Evolutionary conservation across 2,329 filamentous ascomycete genomes (phyloP).

Genomic region (Mycosphaerelloides madeirae): DNA sequence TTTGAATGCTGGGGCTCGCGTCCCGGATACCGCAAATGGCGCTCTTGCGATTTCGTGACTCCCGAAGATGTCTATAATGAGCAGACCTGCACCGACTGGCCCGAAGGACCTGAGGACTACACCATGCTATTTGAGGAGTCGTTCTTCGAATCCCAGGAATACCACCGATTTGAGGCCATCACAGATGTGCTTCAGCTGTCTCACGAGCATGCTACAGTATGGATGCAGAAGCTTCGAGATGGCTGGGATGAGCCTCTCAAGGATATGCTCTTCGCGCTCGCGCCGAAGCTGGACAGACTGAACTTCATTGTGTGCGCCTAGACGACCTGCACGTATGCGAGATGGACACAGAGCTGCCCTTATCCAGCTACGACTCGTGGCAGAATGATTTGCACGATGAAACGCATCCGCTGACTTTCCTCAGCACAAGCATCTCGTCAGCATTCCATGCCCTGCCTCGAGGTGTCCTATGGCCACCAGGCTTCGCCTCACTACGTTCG

Average conservation of each 20-base stretch:
- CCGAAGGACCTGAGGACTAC: no score
- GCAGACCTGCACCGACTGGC: not conserved
- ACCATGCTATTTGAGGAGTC: not conserved
- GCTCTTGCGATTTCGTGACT: not conserved
- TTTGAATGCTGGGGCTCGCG: no score
- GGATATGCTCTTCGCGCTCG: conserved; percentile 12
- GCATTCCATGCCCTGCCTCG: no score
- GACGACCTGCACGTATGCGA: no score
- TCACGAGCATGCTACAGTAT: not conserved
- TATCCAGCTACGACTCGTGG: no score
- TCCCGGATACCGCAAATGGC: conserved; percentile 3
- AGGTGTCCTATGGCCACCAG: no score
- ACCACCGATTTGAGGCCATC: conserved; percentile 6
- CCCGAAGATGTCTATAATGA: conserved; percentile 4
- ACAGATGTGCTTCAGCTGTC: conserved; percentile 6
- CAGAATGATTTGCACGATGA: no score
- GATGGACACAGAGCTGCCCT: no score
- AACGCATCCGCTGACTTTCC: no score
- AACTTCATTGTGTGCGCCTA: no score
- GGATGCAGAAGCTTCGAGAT: conserved; percentile 7
- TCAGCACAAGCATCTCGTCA: no score
- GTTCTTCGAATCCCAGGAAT: conserved; percentile 8
- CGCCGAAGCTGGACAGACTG: conserved; percentile 10
- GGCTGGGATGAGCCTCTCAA: conserved; percentile 17
- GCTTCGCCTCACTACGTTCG: no score